Evolutionary conservation across 192 early-diverging fungal species (phyloP), one percentile per base, ranked within the genome.

Genomic region (Gaertneriomyces sp.): DNA sequence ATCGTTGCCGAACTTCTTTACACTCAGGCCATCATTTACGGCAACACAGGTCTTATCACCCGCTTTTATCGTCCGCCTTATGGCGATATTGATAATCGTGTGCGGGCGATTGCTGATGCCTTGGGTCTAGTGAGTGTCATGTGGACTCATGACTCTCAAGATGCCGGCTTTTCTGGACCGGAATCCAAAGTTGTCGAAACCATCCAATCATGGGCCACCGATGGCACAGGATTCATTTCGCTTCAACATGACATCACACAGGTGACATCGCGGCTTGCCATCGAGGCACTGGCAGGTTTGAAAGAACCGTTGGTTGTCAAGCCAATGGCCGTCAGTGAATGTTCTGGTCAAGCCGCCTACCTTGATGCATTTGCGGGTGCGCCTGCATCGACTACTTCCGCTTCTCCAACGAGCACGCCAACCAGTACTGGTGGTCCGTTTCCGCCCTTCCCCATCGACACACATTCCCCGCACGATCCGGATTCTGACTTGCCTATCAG

Each of bases 41-140:
- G 68, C 7, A 61, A 62, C 20, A 81, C 73, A 50, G 79, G 79
- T 33, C 66, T 76, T 9, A 58, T 65, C 51, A 78, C 84, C 52
- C 51, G 66, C 45, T 82, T 84, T 69, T 84, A 77, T 74, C 80
- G 89, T 11, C 86, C 86, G 16, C 84, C 89, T 16, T 85, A 86
- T 56, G 89, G 88, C 7, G 88, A 91, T 16, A 70, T 88, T 42
- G 89, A 90, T 66, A 84, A 91, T 68, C 85, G 87, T 55, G 81
- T 90, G n/a, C 81, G 90, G 14, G 74, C 65, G 59, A 87, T 91
- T 40, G 72, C 78, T 11, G 47, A 60, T 11, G 79, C 87, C 52
- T 60, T 92, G 63, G 87, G 76, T 11, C 68, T 70, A 52, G 49
- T 55, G 38, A 56, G 46, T 44, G 66, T 73, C 46, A 62, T 80